A percentile compares a stretch with the other conserved stretches of the same genome.
Conservation (phyloP, 2,329 filamentous ascomycete species). For the Cordyceps cicadae region DNA sequence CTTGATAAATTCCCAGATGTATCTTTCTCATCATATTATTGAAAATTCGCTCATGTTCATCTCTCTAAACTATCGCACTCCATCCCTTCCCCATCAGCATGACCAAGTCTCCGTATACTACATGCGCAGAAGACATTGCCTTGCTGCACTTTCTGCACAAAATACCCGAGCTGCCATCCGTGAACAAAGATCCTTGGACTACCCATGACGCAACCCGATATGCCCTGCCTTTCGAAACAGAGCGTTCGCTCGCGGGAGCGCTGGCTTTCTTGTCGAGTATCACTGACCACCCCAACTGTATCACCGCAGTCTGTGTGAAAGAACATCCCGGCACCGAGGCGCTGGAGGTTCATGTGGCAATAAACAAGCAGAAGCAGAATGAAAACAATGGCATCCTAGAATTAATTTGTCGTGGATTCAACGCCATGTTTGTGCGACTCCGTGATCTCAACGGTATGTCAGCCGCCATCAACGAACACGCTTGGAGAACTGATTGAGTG, state of each 20-base stretch:
- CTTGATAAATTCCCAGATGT: no score
- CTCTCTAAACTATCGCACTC: background rate
- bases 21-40: no score
- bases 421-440: background rate
- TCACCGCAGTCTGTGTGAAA: constrained; percentile 1
- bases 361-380: background rate
- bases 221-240: background rate
- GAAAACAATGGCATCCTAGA: background rate
- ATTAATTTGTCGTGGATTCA: background rate
- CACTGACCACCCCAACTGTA: background rate
- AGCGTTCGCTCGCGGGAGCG: background rate
- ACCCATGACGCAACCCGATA: background rate
- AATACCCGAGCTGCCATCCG: background rate
- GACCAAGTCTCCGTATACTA: background rate
- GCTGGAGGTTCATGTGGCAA: background rate
- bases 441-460: background rate
- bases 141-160: background rate
- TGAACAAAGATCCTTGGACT: background rate
- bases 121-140: constrained; percentile 1
- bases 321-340: background rate
- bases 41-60: no score
- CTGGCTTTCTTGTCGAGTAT: background rate
- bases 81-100: background rate
- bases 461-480: background rate
- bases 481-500: background rate